Evolutionary conservation across 2,329 filamentous ascomycete genomes (phyloP).

Genomic region (Didymella keratinophila): DNA sequence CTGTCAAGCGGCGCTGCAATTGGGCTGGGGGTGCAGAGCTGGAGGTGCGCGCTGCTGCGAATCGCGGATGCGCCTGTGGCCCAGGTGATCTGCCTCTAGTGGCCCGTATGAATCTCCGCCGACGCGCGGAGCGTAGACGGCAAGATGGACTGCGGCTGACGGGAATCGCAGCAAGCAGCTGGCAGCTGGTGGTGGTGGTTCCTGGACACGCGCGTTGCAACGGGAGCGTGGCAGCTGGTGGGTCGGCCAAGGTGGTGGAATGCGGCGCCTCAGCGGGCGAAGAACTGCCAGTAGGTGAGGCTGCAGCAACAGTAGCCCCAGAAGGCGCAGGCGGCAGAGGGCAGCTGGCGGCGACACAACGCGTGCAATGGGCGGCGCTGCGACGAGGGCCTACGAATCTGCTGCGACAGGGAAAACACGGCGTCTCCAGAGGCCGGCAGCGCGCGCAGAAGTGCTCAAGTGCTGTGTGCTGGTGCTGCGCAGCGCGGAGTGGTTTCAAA

Average conservation of each 20-base stretch:
- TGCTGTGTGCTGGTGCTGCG: slow-evolving; percentile 12
- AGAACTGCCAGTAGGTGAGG: slow-evolving; percentile 22
- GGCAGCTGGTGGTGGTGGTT: slow-evolving; percentile 5
- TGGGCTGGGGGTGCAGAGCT: slow-evolving; percentile 16
- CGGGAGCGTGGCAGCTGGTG: slow-evolving; percentile 20
- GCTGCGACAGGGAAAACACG: too few species aligned
- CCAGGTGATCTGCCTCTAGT: slow-evolving; percentile 25
- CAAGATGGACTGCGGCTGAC: slow-evolving; percentile 12
- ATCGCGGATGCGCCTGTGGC: slow-evolving; percentile 22
- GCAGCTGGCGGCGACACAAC: slow-evolving; percentile 4
- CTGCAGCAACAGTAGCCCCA: slow-evolving; percentile 19
- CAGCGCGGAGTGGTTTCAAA: slow-evolving; percentile 13
- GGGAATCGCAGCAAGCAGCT: slow-evolving; percentile 6
- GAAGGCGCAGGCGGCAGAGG: slow-evolving; percentile 12
- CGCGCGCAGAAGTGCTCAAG: background rate
- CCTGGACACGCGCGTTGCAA: slow-evolving; percentile 15
- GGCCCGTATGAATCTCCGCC: slow-evolving; percentile 16
- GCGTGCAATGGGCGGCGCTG: slow-evolving; percentile 6
- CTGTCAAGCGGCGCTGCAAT: slow-evolving; percentile 32
- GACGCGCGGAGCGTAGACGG: slow-evolving; percentile 12
- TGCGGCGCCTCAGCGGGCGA: slow-evolving; percentile 26
- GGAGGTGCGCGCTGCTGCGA: slow-evolving; percentile 21
- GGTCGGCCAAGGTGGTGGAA: slow-evolving; percentile 25
- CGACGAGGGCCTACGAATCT: background rate
- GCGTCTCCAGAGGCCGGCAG: background rate